Base-by-base conservation (phyloP, 257 asterid species). In the Dorcoceras hygrometricum region DNA sequence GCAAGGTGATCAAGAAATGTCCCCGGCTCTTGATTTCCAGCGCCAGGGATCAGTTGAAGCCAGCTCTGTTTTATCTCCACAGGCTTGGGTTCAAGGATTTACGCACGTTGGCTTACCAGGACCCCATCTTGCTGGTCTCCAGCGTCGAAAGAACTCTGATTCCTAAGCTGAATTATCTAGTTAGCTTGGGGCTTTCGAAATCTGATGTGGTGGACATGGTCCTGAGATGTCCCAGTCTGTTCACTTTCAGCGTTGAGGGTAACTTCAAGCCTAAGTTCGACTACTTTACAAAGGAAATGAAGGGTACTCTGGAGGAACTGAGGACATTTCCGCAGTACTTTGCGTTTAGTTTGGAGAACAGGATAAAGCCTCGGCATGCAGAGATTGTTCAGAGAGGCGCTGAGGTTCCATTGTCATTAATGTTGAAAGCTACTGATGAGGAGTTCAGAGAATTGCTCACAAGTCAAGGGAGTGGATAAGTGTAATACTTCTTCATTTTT, bases 281-380 rank as follows among this genome's bases (percentile, higher is more conserved):
- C 54, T 92, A 87, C 65, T 89, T 87, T 55, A 54, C 29, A 2
- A 59, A 69, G 65, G 85, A 82, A 58, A 92, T 92, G 90, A 39
- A 74, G 72, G 95, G 98, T 10, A 12, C 16, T 23, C 59, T 86
- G 85, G 85, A 77, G 69, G 89, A 89, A 34, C 39, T 89, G 78
- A 80, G 81, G 80, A 86, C 68, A 3, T 92, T 92, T 63, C 97
- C 98, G 5, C 98, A 92, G 84, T 89, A 81, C 46, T 92, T 92
- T 39, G 74, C 89, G 1, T 92, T 92, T 65, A 92, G 96, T 62
- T 70, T 92, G 90, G 96, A 86, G 84, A 92, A 87, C 31, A 73
- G 96, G 85, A 89, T 92, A 29, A 89, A 84, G 73, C 84, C 87
- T 0, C 74, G 96, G 82, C 86, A 89, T 25, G 6, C 25, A 71